Conservation (phyloP, 2,329 filamentous ascomycete species). For the Aspergillus clavatus region DNA sequence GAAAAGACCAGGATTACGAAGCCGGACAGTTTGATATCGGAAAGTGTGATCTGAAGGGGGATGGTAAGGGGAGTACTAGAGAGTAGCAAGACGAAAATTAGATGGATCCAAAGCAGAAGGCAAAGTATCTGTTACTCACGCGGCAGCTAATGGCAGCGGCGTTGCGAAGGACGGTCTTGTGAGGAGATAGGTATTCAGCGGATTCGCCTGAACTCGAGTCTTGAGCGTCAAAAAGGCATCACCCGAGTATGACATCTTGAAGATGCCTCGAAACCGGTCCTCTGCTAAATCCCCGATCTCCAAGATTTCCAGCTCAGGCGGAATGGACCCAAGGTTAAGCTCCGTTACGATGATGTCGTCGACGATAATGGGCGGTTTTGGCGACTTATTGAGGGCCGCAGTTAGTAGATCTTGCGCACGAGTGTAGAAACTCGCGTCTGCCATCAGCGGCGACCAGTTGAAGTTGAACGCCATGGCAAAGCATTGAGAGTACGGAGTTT, state of each 20-base stretch:
- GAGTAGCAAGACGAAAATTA: constrained; percentile 7
- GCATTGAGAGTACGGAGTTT: constrained; percentile 23
- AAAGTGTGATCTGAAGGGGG: constrained; percentile 93
- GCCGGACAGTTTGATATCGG: constrained; percentile 89
- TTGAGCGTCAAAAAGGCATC: constrained; percentile 94
- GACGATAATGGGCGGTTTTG: constrained; percentile 97
- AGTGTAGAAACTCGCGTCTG: constrained; percentile 85
- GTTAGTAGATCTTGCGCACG: constrained; percentile 92
- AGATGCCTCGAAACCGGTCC: constrained; percentile 94
- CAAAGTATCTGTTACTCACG: constrained; percentile 37
- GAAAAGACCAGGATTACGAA: constrained; percentile 98
- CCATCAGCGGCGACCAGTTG: constrained; percentile 99
- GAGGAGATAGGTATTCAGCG: constrained; percentile 88
- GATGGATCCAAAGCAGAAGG: not conserved
- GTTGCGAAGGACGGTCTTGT: constrained; percentile 91
- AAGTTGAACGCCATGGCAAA: constrained; percentile 95
- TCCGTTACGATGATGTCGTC: constrained; percentile 98
- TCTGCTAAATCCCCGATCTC: constrained; percentile 97
- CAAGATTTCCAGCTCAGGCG: constrained; percentile 90
- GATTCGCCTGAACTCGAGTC: constrained; percentile 96
- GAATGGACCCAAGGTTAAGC: constrained; percentile 90
- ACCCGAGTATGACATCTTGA: constrained; percentile 97
- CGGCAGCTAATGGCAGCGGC: constrained; percentile 83
- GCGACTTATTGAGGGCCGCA: constrained; percentile 91
- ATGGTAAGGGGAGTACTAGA: constrained; percentile 78